Conservation (phyloP, 345 rosid genomes). For the Cardamine occulta region DNA sequence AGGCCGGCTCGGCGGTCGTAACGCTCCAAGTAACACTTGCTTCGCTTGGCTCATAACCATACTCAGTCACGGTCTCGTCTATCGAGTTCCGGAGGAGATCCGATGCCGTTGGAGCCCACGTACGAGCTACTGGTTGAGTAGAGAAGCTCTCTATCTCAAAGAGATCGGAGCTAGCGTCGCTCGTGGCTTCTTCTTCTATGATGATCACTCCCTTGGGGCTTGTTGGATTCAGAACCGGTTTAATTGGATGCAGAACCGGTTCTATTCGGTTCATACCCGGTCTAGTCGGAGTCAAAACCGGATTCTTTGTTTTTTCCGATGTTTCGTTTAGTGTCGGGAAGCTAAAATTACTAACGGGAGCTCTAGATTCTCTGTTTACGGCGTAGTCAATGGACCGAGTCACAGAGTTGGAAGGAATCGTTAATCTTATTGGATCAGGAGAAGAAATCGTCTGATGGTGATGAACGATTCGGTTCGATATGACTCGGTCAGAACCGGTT, state of each 20-base stretch:
- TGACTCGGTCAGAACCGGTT: slow-evolving; percentile 31
- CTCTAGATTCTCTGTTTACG: slow-evolving; percentile 17
- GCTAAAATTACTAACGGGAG: slow-evolving; percentile 24
- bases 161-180: slow-evolving; percentile 93
- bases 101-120: slow-evolving; percentile 34
- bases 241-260: slow-evolving; percentile 15
- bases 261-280: not conserved
- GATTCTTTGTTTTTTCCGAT: slow-evolving; percentile 10
- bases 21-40: slow-evolving; percentile 95
- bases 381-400: slow-evolving; percentile 18
- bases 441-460: slow-evolving; percentile 35
- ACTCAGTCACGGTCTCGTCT: slow-evolving; percentile 66
- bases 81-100: slow-evolving; percentile 55
- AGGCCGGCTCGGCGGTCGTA: slow-evolving; percentile 63
- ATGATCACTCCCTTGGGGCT: slow-evolving; percentile 18
- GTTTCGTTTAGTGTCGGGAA: slow-evolving; percentile 35
- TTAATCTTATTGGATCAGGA: slow-evolving; percentile 36
- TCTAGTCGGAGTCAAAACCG: not conserved
- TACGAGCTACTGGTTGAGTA: slow-evolving; percentile 52
- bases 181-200: slow-evolving; percentile 64
- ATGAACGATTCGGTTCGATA: slow-evolving; percentile 22
- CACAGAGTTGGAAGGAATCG: slow-evolving; percentile 36
- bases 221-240: slow-evolving; percentile 17
- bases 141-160: slow-evolving; percentile 98
- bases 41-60: slow-evolving; percentile 82